Conservation (phyloP, 768 basidiomycete genomes). For the Termitomyces sp. region DNA sequence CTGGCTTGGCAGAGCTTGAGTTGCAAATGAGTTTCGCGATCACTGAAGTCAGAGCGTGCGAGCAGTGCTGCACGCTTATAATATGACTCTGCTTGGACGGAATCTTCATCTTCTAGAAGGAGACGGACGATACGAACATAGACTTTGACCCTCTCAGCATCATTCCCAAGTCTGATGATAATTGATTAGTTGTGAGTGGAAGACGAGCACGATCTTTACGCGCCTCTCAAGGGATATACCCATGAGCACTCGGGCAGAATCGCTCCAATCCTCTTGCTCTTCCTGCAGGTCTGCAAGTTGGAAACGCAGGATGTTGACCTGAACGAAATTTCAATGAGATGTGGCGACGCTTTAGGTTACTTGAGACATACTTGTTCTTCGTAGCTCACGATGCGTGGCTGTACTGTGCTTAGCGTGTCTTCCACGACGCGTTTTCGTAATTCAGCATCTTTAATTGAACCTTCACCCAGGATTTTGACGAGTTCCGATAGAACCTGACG, state of each 20-base stretch:
- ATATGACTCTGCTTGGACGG: slow-evolving; percentile 95
- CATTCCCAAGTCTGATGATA: slow-evolving; percentile 51
- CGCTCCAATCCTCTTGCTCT: slow-evolving; percentile 88
- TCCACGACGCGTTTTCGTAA: slow-evolving; percentile 69
- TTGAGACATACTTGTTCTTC: slow-evolving; percentile 82
- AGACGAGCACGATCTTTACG: slow-evolving; percentile 13
- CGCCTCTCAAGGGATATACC: slow-evolving; percentile 90
- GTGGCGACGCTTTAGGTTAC: background rate
- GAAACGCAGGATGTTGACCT: slow-evolving; percentile 82
- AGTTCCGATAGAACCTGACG: slow-evolving; percentile 85
- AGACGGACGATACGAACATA: slow-evolving; percentile 94
- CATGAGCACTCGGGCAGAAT: slow-evolving; percentile 88
- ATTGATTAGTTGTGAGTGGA: background rate
- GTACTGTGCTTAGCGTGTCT: slow-evolving; percentile 62
- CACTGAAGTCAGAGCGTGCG: slow-evolving; percentile 62
- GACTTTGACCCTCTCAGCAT: slow-evolving; percentile 82
- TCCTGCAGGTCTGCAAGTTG: slow-evolving; percentile 91
- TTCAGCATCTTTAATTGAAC: slow-evolving; percentile 45
- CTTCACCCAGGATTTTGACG: slow-evolving; percentile 60
- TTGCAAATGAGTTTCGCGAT: slow-evolving; percentile 74
- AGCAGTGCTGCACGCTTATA: slow-evolving; percentile 94
- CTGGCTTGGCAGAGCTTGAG: slow-evolving; percentile 94
- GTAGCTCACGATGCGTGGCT: slow-evolving; percentile 82
- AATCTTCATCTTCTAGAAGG: slow-evolving; percentile 93
- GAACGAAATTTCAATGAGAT: background rate